Evolutionary conservation across 495 filamentous ascomycete genomes (phyloP), one percentile per base, ranked within the genome.

Genomic region (Penicillium turbatum): DNA sequence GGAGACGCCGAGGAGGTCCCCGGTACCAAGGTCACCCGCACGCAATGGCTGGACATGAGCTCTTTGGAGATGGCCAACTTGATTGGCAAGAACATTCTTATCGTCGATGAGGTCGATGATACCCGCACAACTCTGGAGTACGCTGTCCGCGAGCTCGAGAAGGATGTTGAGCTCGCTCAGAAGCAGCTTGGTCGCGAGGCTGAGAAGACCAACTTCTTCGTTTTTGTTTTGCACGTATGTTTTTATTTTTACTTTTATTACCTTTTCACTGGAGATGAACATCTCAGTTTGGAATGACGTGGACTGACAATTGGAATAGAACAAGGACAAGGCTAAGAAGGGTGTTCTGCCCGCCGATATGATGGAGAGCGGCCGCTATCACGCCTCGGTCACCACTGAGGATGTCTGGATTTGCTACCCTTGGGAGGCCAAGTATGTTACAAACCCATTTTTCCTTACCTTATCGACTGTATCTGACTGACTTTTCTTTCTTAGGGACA

Each of bases 351-450:
- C 95, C 12, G 60, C 82, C n/a, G 83, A 88, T 11, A 89, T 96
- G 84, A 79, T 90, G 64, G 74, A 79, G 17, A 73, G 87, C 51
- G 80, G 82, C 24, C 78, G 86, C 60, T 99, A 99, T 72, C 69
- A 90, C 51, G 93, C 93, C 19, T 88, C 93, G 12, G 77, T 85
- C 61, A 97, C 93, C 29, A 89, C 92, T 17, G 81, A 79, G 19
- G 92, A 99, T 75, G 86, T 90, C 50, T 99, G 93, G 93, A 97
- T 97, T 66, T 93, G 89, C 77, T 99, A 99, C 71, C 93, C 93
- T n/a, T 98, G 93, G 93, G 93, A 98, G 74, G 93, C 95, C 37
- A 88, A 75, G 74, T 87, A 78, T 45, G 82, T 77, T 16, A 49
- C 51, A 19, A n/a, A 29, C 13, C 58, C 10, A 19, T 26, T 16